phyloP scores from a whole-genome alignment of 2,329 filamentous ascomycete genomes.

The Aspergillus aculeatinus region DNA sequence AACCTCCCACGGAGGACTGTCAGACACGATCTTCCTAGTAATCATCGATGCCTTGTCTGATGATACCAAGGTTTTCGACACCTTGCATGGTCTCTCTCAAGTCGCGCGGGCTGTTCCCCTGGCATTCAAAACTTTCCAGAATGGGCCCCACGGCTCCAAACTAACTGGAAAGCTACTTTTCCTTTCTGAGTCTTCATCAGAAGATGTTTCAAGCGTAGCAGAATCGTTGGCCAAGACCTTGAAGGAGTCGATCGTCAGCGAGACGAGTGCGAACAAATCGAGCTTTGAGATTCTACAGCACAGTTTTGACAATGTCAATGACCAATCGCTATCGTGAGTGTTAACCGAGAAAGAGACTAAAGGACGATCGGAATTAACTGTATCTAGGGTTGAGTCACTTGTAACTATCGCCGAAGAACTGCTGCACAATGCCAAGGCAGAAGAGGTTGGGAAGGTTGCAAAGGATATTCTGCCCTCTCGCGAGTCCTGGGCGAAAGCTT shows the following conservation, averaged over 20 bases:
- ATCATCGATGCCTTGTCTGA: conserved; percentile 45
- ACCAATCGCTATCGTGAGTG: conserved; percentile 48
- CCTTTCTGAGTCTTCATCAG: conserved; percentile 54
- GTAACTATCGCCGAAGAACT: conserved; percentile 54
- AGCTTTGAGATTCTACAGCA: conserved; percentile 55
- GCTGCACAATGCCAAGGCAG: conserved; percentile 34
- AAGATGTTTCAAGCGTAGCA: conserved; percentile 49
- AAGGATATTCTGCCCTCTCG: conserved; percentile 62
- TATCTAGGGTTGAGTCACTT: conserved; percentile 55
- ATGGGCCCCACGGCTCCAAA: conserved; percentile 47
- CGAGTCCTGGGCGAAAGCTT: conserved; percentile 63
- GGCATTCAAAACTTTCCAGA: conserved; percentile 45
- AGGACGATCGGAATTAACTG: conserved; percentile 23
- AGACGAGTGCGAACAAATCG: conserved; percentile 42
- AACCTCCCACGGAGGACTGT: conserved; percentile 33
- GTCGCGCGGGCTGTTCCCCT: conserved; percentile 43
- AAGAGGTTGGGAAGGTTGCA: conserved; percentile 29
- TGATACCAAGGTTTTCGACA: conserved; percentile 35
- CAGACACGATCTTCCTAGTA: conserved; percentile 36
- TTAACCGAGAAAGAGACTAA: not conserved
- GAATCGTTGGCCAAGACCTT: conserved; percentile 35
- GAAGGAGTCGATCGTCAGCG: conserved; percentile 38
- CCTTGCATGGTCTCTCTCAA: conserved; percentile 47
- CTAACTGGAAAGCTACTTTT: conserved; percentile 54
- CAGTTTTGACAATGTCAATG: conserved; percentile 48